phyloP scores from a whole-genome alignment of 495 filamentous ascomycete genomes.

The Penicillium dipodomyicola region DNA sequence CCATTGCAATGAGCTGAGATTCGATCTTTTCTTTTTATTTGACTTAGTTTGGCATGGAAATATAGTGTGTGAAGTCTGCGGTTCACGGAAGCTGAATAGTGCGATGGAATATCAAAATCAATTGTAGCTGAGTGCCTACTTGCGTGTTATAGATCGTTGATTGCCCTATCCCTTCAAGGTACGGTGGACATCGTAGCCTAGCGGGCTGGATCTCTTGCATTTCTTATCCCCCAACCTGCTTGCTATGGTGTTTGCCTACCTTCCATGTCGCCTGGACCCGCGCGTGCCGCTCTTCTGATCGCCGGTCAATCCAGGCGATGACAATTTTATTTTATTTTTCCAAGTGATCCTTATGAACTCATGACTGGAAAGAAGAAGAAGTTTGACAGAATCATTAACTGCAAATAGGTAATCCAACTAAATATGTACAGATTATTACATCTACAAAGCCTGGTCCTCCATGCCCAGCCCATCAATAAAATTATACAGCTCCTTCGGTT shows the following conservation, averaged over 20 bases:
- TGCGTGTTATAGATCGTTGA: background rate
- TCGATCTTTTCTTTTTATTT: background rate
- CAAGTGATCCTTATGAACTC: background rate
- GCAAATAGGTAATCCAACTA: background rate
- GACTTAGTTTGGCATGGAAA: background rate
- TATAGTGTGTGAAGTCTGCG: background rate
- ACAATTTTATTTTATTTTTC: background rate
- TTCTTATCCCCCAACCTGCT: background rate
- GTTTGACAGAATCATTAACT: background rate
- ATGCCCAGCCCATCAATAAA: conserved; percentile 45
- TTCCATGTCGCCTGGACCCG: background rate
- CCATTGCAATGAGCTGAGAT: background rate
- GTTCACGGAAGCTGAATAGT: background rate
- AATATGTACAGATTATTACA: conserved; percentile 4
- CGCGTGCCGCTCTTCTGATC: background rate
- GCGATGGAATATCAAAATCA: background rate
- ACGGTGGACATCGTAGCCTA: background rate
- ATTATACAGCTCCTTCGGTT: conserved; percentile 61
- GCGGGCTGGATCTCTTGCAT: background rate
- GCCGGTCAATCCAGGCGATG: background rate
- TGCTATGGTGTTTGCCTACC: background rate
- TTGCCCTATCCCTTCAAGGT: background rate
- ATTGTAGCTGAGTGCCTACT: too few relatives aligned
- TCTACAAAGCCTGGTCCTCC: conserved; percentile 24
- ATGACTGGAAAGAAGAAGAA: background rate